Evolutionary conservation across 2,329 filamentous ascomycete genomes (phyloP).

Genomic region (Fulvia fulva): DNA sequence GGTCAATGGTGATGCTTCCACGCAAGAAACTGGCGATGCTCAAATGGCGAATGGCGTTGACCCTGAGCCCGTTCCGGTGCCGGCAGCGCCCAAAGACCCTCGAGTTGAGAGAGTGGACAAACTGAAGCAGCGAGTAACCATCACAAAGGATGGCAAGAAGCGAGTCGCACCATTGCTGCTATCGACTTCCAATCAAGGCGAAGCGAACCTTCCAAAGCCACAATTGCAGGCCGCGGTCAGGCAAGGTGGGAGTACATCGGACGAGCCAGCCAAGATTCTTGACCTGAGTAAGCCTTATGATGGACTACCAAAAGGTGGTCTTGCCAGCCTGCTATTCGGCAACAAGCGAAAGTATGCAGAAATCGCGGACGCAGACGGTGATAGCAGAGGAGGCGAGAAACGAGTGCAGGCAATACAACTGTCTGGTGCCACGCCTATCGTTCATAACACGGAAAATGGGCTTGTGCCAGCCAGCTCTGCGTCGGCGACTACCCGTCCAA

Average conservation of each 20-base stretch:
- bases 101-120: conserved; percentile 59
- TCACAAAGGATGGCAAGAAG: conserved; percentile 96
- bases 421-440: conserved; percentile 65
- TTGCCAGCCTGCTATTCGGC: conserved; percentile 79
- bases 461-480: conserved; percentile 69
- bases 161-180: conserved; percentile 88
- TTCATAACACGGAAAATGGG: conserved; percentile 73
- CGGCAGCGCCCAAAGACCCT: conserved; percentile 45
- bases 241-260: conserved; percentile 46
- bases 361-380: conserved; percentile 71
- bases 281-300: conserved; percentile 94
- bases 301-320: conserved; percentile 82
- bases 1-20: conserved; percentile 33
- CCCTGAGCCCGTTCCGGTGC: conserved; percentile 40
- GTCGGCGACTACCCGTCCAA: conserved; percentile 41
- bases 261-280: conserved; percentile 57
- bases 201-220: conserved; percentile 83
- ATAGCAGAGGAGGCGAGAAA: conserved; percentile 62
- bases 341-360: conserved; percentile 83
- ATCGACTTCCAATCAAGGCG: conserved; percentile 74
- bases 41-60: conserved; percentile 20
- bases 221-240: conserved; percentile 76
- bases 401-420: conserved; percentile 57
- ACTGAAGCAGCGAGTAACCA: conserved; percentile 85
- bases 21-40: conserved; percentile 41